Base-by-base conservation (phyloP, 2,329 filamentous ascomycete species). In the Mycosphaerelloides madeirae region DNA sequence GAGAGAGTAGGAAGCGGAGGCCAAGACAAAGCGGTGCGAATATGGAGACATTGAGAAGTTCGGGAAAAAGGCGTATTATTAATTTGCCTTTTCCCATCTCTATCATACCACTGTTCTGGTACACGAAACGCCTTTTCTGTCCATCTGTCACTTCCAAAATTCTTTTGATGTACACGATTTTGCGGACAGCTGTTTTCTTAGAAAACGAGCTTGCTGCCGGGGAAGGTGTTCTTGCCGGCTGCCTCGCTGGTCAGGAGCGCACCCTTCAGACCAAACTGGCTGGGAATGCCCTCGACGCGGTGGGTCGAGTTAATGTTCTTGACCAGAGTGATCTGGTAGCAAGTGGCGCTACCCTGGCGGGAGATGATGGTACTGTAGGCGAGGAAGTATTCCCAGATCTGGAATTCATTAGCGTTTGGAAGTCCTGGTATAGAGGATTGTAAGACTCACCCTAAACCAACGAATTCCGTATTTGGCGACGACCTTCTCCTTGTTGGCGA, bases 381-480 rank as follows among this genome's bases (percentile, higher is more conserved):
- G 49, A 94, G 79, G 80, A 95, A 95, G 70, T 82, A 88, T 65
- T 94, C 87, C 88, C 88, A 94, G 65, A 93, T 93, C 82, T 86
- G 31, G 15, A 29, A 32, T n/a, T n/a, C n/a, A n/a, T n/a, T n/a
- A n/a, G n/a, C n/a, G n/a, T n/a, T n/a, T n/a, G n/a, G n/a, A n/a
- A n/a, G n/a, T n/a, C n/a, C n/a, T n/a, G n/a, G n/a, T n/a, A n/a
- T n/a, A n/a, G n/a, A n/a, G n/a, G n/a, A n/a, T n/a, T n/a, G n/a
- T n/a, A 15, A 22, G 49, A 76, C 85, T 74, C 78, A 90, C 86
- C 68, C 91, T 83, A 80, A 87, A 98, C 93, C 93, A 98, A 64
- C 87, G 79, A 65, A 85, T 83, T 62, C 93, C 93, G 65, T 97
- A 97, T 78, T 96, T 97, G 64, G 86, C 88, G 69, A 85, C 80